Evolutionary conservation across 768 basidiomycete species (phyloP).

Genomic region (Vararia minispora): DNA sequence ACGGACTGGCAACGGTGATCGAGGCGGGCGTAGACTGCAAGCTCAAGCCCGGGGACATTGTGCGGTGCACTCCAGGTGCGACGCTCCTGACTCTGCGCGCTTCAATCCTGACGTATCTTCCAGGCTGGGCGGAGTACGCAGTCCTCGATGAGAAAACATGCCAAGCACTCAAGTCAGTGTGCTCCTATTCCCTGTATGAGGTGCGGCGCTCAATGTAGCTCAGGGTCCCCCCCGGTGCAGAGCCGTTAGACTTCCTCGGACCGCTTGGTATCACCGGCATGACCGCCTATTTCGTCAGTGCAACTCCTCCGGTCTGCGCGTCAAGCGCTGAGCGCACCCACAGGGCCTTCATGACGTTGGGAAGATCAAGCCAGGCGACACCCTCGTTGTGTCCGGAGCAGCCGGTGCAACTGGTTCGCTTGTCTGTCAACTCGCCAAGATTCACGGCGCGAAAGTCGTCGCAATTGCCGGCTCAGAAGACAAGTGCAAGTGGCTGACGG

Average conservation of each 20-base stretch:
- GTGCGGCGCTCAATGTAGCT: neutral
- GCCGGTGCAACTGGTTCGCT: slow-evolving; percentile 85
- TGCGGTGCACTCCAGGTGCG: slow-evolving; percentile 52
- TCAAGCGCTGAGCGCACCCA: slow-evolving; percentile 54
- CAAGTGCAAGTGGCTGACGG: slow-evolving; percentile 80
- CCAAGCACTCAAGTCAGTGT: slow-evolving; percentile 46
- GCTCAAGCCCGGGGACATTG: slow-evolving; percentile 58
- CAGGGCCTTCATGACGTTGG: slow-evolving; percentile 80
- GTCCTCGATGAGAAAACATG: slow-evolving; percentile 41
- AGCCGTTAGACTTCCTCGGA: slow-evolving; percentile 70
- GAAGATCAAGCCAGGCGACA: slow-evolving; percentile 73
- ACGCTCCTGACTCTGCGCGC: neutral
- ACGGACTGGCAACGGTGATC: slow-evolving; percentile 56
- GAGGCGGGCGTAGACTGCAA: slow-evolving; percentile 40
- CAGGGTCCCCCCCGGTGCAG: slow-evolving; percentile 48
- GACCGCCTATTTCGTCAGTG: slow-evolving; percentile 12
- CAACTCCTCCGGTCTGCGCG: neutral
- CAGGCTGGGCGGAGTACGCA: slow-evolving; percentile 74
- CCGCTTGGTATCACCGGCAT: slow-evolving; percentile 65
- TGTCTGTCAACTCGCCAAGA: slow-evolving; percentile 77
- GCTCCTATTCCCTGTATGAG: neutral
- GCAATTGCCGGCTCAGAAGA: slow-evolving; percentile 79
- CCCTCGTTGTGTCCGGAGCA: slow-evolving; percentile 79
- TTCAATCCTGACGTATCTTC: neutral
- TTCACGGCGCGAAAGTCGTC: slow-evolving; percentile 69